Evolutionary conservation across 2,329 filamentous ascomycete species (phyloP).

Genomic region (Pseudogymnoascus destructans): DNA sequence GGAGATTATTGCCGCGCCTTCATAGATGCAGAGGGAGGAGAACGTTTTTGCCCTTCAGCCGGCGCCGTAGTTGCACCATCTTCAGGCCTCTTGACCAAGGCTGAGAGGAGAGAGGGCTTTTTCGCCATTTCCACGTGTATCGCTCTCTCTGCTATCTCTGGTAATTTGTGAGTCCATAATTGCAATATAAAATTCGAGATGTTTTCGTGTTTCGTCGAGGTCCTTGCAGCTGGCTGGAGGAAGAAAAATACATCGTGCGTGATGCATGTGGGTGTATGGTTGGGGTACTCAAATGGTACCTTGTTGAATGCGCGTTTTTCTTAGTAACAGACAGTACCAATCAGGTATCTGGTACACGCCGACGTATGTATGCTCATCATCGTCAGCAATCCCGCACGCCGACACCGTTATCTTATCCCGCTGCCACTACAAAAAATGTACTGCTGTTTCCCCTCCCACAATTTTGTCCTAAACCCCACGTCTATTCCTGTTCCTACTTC

Average conservation of each 20-base stretch:
- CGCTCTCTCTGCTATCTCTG: background rate
- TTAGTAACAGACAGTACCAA: background rate
- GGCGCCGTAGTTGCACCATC: background rate
- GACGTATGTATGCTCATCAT: background rate
- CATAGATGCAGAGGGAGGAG: background rate
- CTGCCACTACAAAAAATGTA: background rate
- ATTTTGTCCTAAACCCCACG: background rate
- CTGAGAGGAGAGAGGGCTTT: background rate
- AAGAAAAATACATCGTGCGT: background rate
- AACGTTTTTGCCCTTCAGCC: background rate
- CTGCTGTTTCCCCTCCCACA: background rate
- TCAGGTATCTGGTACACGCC: background rate
- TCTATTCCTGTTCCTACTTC: slow-evolving; percentile 1
- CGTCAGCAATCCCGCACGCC: background rate
- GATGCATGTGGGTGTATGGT: background rate
- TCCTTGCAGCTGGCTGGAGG: background rate
- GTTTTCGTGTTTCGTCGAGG: background rate
- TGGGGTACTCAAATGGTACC: background rate
- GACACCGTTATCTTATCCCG: background rate
- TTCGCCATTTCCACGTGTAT: background rate
- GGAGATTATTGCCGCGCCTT: background rate
- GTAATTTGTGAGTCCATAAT: background rate
- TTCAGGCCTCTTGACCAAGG: background rate
- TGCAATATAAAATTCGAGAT: background rate
- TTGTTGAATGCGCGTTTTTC: background rate